A percentile compares a stretch with the other conserved stretches of the same genome.
These are phyloP conservation scores for Chimonanthus praecox DNA, from an alignment of 164 flowering plant genomes.

Conservation along the genomic window DNA sequence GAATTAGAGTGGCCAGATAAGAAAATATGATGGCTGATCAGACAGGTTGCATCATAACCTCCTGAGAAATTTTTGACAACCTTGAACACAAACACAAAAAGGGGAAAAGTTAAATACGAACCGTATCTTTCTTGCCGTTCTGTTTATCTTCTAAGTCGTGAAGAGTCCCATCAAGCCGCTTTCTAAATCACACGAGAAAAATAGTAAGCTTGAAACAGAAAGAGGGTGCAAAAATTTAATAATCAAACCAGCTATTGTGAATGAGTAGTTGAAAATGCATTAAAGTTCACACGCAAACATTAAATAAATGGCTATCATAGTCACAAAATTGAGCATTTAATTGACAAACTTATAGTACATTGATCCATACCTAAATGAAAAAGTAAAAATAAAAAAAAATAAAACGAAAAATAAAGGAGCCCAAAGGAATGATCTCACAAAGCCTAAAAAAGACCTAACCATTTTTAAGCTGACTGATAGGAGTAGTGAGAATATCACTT, in stretches of 20 bases:
- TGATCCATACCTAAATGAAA: not conserved
- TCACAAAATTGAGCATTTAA: not conserved
- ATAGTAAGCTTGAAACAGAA: not conserved
- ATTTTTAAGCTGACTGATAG: too few relatives aligned
- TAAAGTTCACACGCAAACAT: not conserved
- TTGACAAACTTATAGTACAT: not conserved
- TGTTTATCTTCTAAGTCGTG: slow-evolving; percentile 91
- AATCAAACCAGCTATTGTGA: not conserved
- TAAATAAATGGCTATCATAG: not conserved
- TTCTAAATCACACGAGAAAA: slow-evolving; percentile 33
- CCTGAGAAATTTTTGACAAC: not conserved
- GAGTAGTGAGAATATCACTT: too few relatives aligned
- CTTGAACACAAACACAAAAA: not conserved
- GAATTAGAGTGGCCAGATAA: not conserved
- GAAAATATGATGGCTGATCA: not conserved
- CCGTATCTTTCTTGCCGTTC: slow-evolving; percentile 83
- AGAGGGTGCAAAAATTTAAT: not conserved
- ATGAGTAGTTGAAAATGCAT: not conserved
- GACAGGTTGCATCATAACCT: not conserved
- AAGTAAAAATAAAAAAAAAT: too few relatives aligned
- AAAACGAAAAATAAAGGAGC: too few relatives aligned
- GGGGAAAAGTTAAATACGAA: slow-evolving; percentile 24
- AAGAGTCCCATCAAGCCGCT: slow-evolving; percentile 82
- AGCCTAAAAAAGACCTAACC: too few relatives aligned
- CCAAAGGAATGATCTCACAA: too few relatives aligned